These are phyloP conservation scores for Xylaria sp. DNA, from an alignment of 2,329 filamentous ascomycete genomes.

Conservation along the genomic window DNA sequence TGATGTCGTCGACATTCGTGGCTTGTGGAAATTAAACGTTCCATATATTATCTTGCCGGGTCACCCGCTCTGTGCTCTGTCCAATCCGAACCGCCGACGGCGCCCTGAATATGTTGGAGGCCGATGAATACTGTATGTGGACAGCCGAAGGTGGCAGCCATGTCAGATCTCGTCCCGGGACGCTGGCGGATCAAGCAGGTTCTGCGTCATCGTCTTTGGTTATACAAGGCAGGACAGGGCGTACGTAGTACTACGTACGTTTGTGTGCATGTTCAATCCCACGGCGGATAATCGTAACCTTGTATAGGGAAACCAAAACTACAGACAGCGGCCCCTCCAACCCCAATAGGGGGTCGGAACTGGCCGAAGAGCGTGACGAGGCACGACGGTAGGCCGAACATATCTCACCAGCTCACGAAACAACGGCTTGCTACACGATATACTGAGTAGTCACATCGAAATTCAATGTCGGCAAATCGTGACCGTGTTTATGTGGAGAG, in stretches of 20 bases:
- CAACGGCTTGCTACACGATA: slow-evolving; percentile 1
- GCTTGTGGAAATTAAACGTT: slow-evolving; percentile 26
- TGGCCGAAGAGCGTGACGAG: slow-evolving; percentile 15
- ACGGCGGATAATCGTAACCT: neutral
- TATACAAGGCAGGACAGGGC: slow-evolving; percentile 1
- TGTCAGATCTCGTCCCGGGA: slow-evolving; percentile 46
- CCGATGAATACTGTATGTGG: slow-evolving; percentile 35
- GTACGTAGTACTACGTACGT: slow-evolving; percentile 7
- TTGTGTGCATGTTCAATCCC: neutral
- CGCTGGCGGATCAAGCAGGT: slow-evolving; percentile 27
- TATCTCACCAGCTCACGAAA: slow-evolving; percentile 13
- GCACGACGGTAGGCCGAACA: neutral
- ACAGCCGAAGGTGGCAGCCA: slow-evolving; percentile 43
- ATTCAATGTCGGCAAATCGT: slow-evolving; percentile 26
- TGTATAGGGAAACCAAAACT: neutral
- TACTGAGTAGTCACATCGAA: slow-evolving; percentile 5
- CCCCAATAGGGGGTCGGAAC: slow-evolving; percentile 11
- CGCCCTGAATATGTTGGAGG: slow-evolving; percentile 25
- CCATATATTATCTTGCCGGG: slow-evolving; percentile 38
- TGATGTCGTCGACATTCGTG: slow-evolving; percentile 23
- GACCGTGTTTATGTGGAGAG: slow-evolving; percentile 4
- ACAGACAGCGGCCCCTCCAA: slow-evolving; percentile 2
- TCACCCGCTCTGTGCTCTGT: slow-evolving; percentile 35
- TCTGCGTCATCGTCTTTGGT: slow-evolving; percentile 27
- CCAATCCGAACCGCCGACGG: slow-evolving; percentile 16